phyloP scores from a whole-genome alignment of 768 basidiomycete species.

The Clavaria fumosa region DNA sequence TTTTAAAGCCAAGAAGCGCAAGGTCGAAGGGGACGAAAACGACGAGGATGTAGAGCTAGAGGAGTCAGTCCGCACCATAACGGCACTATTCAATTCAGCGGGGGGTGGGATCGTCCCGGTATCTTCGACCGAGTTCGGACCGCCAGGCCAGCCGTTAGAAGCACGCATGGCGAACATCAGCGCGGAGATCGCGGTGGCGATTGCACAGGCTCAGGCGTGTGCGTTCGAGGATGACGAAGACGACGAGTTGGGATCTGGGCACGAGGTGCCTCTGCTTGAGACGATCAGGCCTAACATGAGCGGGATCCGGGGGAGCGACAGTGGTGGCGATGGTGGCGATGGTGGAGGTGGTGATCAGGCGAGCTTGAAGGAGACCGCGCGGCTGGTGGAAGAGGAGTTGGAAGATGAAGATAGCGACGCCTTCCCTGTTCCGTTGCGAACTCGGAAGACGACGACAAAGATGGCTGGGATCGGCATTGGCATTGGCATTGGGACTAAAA shows the following conservation, averaged over 20 bases:
- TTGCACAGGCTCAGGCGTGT: conserved; percentile 57
- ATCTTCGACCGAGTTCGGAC: conserved; percentile 14
- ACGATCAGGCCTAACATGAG: conserved; percentile 46
- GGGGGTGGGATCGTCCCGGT: conserved; percentile 19
- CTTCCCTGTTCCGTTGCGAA: conserved; percentile 58
- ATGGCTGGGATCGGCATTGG: too few relatives aligned
- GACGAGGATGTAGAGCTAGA: conserved; percentile 50
- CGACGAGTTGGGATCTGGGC: conserved; percentile 32
- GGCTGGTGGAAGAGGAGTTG: conserved; percentile 11
- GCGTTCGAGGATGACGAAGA: conserved; percentile 43
- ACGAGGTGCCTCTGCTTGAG: conserved; percentile 33
- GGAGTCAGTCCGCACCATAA: conserved; percentile 62
- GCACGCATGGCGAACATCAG: conserved; percentile 62
- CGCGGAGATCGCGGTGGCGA: conserved; percentile 65
- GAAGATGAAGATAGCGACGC: conserved; percentile 55
- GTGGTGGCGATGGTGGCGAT: conserved; percentile 16
- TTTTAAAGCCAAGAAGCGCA: conserved; percentile 60
- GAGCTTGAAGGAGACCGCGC: conserved; percentile 11
- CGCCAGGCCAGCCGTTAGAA: conserved; percentile 36
- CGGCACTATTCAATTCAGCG: conserved; percentile 47
- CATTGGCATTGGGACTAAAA: conserved; percentile 37
- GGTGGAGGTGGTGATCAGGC: conserved; percentile 7
- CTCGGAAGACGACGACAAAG: conserved; percentile 45
- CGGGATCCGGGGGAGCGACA: conserved; percentile 36
- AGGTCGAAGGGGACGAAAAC: conserved; percentile 32